A percentile compares a stretch with the other conserved stretches of the same genome.
Evolutionary conservation across 192 early-diverging fungal species (phyloP).

Genomic region (Phycomyces nitens): DNA sequence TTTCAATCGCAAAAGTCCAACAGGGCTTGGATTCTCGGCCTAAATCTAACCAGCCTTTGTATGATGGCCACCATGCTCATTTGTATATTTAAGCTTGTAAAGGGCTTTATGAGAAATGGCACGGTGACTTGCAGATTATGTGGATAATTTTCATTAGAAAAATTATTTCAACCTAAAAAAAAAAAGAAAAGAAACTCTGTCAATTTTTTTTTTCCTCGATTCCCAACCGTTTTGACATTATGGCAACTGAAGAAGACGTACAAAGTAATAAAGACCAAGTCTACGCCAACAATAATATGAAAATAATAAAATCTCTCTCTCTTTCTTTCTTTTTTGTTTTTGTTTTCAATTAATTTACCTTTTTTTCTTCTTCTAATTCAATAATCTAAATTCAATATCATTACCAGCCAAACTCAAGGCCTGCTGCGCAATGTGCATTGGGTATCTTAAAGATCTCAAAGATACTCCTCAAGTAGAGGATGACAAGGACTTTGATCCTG

Average conservation of each 20-base stretch:
- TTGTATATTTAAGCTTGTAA: no score
- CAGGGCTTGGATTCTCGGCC: no score
- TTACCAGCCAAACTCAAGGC: constrained; percentile 10
- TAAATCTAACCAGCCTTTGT: no score
- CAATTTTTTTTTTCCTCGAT: no score
- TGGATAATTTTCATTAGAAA: no score
- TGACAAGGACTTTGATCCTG: constrained; percentile 16
- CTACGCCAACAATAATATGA: not conserved
- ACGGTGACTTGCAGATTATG: no score
- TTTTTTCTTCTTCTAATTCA: not conserved
- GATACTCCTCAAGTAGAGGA: not conserved
- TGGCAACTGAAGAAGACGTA: constrained; percentile 13
- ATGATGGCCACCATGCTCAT: no score
- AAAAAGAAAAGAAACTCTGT: no score
- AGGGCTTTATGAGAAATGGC: no score
- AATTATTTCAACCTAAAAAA: no score
- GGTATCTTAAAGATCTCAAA: constrained; percentile 12
- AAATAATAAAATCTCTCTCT: not conserved
- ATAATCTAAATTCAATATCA: not conserved
- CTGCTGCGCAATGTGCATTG: constrained; percentile 15
- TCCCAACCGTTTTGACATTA: not conserved
- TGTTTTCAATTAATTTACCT: not conserved
- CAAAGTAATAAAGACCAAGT: constrained; percentile 18
- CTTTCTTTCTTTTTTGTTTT: not conserved
- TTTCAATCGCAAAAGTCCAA: no score